Evolutionary conservation across 768 basidiomycete genomes (phyloP), one percentile per base, ranked within the genome.

Genomic region (Suillus cothurnatus): DNA sequence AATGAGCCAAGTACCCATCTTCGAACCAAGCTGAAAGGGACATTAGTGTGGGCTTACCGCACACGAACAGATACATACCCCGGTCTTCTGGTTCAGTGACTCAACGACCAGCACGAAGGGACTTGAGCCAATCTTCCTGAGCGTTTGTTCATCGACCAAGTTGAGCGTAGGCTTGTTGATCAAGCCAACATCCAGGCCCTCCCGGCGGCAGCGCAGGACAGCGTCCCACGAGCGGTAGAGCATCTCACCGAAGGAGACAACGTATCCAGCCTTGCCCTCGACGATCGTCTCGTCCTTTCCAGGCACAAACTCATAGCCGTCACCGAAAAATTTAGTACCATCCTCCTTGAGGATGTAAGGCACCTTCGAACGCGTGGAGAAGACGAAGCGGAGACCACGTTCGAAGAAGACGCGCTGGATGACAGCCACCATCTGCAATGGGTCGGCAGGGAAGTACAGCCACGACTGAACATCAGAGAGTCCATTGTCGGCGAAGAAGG

Each of bases 371-470:
- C 94, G 91, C 6, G 94, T 95, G 6, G 92, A 94, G 79, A 95
- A 95, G 71, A 95, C 79, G 76, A 95, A 95, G 64, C 94, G 90
- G 15, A 95, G 50, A 26, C 94, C 93, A 49, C 85, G 85, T 66
- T 93, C 85, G 77, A 94, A 94, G 82, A 95, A 94, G 34, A 94
- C 91, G 23, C 83, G 82, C 68, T 89, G 78, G 71, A 95, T 81
- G 71, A 94, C 78, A 38, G 91, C 90, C 56, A 84, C 73, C 93
- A 95, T 95, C 75, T 95, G 93, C 45, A 85, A 76, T 5, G 90
- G 78, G 71, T 95, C 93, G 5, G 92, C 94, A 26, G 94, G 92
- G 89, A 95, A 95, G 80, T 95, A 95, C 36, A 95, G 81, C 80
- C 81, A 88, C 9, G 92, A 89, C 56, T 92, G 85, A 11, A 87